Evolutionary conservation across 805 yeast species (phyloP).

Genomic region (Pichia pseudocactophila): DNA sequence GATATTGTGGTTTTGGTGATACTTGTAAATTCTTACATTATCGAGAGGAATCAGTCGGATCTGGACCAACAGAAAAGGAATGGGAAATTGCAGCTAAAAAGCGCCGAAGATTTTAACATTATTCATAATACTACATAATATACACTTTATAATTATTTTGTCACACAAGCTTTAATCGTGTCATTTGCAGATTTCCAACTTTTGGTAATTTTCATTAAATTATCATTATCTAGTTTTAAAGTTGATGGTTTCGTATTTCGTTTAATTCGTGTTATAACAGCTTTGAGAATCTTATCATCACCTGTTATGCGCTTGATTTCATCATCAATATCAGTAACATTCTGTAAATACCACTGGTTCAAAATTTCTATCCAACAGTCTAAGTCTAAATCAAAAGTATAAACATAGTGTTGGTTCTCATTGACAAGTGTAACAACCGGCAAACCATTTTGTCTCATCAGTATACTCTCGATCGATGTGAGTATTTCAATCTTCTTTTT

Average conservation of each 20-base stretch:
- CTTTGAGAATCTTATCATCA: conserved; percentile 2
- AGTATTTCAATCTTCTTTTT: conserved; percentile 20
- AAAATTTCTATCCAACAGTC: conserved; percentile 39
- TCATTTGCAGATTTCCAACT: conserved; percentile 2
- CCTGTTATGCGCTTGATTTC: not conserved
- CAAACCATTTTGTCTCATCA: conserved; percentile 29
- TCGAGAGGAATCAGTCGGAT: conserved; percentile 65
- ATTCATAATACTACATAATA: not conserved
- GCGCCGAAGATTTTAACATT: conserved; percentile 16
- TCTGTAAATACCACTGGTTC: conserved; percentile 29
- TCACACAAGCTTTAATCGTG: conserved; percentile 6
- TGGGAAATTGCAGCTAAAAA: conserved; percentile 14
- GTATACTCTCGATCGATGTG: conserved; percentile 16
- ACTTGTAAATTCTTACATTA: conserved; percentile 90
- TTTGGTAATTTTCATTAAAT: not conserved
- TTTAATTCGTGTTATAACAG: not conserved
- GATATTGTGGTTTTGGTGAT: conserved; percentile 96
- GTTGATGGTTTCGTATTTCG: not conserved
- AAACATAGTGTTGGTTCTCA: conserved; percentile 26
- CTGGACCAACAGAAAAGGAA: conserved; percentile 10
- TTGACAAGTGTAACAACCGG: conserved; percentile 35
- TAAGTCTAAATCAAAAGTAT: conserved; percentile 33
- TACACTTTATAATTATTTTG: conserved; percentile 4
- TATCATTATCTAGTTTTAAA: not conserved
- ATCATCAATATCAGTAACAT: not conserved